Evolutionary conservation across 2,329 filamentous ascomycete species (phyloP), one percentile per base, ranked within the genome.

Genomic region (Diatrype stigma): DNA sequence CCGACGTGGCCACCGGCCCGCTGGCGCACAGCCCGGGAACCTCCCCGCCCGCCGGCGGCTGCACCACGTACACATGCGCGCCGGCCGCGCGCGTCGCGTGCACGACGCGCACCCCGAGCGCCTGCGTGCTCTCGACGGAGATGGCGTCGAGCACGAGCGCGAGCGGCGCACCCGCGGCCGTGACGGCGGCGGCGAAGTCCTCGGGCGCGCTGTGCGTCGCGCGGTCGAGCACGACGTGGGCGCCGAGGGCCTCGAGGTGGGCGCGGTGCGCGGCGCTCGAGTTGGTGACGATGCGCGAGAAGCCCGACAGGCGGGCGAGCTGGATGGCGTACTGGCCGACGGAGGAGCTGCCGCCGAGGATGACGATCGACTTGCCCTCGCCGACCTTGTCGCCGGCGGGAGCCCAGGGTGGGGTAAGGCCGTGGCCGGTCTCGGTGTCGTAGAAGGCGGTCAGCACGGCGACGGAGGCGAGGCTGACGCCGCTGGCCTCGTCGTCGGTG

Each of bases 291-390:
- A 70, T 62, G 17, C 54, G 60, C n/a, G 56, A 53, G 53, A 67
- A 70, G 2, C 67, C 66, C 3, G 63, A 66, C 5, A 66, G 58
- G n/a, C 62, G 59, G 6, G 68, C 60, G 11, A 69, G 49, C 53
- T 69, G 67, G 17, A 69, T 61, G 2, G 63, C 63, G 49, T 67
- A 70, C 47, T 69, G 66, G 4, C 67, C 67, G 2, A 67, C 65
- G 2, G 60, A 64, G 2, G 66, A 69, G 44, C 65, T 61, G 3
- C 69, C 70, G 3, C 69, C 70, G 42, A 70, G 59, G 6, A 73
- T 60, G 2, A 53, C 56, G 6, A 66, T 51, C 0, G 58, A 56
- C 37, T 57, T 58, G 5, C 42, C 49, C 45, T 60, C 61, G 1
- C 63, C 63, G 0, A 47, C 57, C 19, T 57, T 12, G 3, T 49